Conservation (phyloP, 257 asterid species). For the Parsonsia alboflavescens region DNA sequence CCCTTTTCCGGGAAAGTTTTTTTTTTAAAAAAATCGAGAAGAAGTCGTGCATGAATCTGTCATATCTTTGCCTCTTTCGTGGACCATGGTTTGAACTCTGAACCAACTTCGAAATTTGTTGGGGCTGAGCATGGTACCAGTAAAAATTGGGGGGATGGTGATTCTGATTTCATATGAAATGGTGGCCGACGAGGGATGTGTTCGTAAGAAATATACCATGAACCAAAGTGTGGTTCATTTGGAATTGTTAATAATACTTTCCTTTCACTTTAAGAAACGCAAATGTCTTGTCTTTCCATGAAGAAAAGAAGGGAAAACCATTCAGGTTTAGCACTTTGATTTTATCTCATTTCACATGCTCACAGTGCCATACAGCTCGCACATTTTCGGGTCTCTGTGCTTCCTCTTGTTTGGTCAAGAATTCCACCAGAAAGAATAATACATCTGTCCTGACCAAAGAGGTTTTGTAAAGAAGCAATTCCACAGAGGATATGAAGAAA, state of each 20-base stretch:
- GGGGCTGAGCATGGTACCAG: not conserved
- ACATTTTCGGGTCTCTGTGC: not conserved
- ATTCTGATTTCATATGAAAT: not conserved
- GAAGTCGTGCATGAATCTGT: not conserved
- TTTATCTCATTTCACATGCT: not conserved
- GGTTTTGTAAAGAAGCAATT: not conserved
- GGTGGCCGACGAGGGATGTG: not conserved
- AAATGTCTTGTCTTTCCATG: not conserved
- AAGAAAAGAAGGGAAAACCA: too few relatives aligned
- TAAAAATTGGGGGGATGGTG: too few relatives aligned
- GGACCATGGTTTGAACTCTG: not conserved
- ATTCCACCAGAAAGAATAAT: not conserved
- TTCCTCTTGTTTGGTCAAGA: not conserved
- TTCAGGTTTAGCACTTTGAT: not conserved
- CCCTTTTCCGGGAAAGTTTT: not conserved
- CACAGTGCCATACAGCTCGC: not conserved
- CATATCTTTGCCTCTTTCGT: not conserved
- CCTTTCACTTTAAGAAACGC: not conserved
- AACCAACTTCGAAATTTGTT: too few relatives aligned
- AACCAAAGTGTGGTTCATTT: not conserved
- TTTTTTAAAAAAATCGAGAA: not conserved
- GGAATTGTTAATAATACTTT: slow-evolving; percentile 4
- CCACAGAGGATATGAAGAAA: not conserved
- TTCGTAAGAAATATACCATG: not conserved
- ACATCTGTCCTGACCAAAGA: not conserved